phyloP scores from a whole-genome alignment of 306 rosid species.

The Hylodesmum podocarpum region DNA sequence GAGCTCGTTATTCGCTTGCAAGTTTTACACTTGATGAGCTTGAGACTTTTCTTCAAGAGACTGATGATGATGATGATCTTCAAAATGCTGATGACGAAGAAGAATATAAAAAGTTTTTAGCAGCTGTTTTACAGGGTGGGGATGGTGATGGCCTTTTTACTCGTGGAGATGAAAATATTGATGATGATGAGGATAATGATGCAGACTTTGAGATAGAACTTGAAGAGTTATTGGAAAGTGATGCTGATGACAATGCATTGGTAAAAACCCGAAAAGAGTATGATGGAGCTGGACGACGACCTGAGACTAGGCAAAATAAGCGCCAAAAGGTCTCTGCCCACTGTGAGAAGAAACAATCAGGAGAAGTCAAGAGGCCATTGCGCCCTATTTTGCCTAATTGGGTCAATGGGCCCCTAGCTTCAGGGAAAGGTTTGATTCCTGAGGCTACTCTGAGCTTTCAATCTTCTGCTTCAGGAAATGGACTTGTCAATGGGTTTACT shows the following conservation, averaged over 20 bases:
- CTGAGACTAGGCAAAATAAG: constrained; percentile 85
- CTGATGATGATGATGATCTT: constrained; percentile 92
- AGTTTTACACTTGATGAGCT: constrained; percentile 92
- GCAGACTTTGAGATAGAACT: constrained; percentile 96
- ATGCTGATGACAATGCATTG: constrained; percentile 54
- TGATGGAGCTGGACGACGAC: constrained; percentile 68
- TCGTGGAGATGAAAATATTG: constrained; percentile 66
- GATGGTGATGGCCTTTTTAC: constrained; percentile 51
- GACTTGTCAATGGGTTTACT: constrained; percentile 77
- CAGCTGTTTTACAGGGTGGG: constrained; percentile 77
- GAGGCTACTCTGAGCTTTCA: constrained; percentile 42
- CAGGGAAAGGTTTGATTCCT: constrained; percentile 51
- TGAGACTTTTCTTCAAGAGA: constrained; percentile 93
- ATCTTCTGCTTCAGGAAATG: constrained; percentile 49
- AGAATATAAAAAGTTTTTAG: constrained; percentile 87
- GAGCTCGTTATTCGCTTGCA: constrained; percentile 93
- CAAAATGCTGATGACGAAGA: constrained; percentile 88
- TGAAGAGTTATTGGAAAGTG: constrained; percentile 93
- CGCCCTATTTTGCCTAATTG: constrained; percentile 82
- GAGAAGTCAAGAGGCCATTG: constrained; percentile 65
- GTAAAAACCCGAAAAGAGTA: constrained; percentile 38
- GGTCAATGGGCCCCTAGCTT: constrained; percentile 45
- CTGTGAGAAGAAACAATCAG: constrained; percentile 51
- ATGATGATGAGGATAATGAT: constrained; percentile 93
- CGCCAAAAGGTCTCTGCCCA: constrained; percentile 51